Percentiles rank a stretch among this genome's conserved stretches.
These are phyloP conservation scores for Zygosaccharomyces bailii DNA, from an alignment of 805 yeast species.

Conservation along the genomic window DNA sequence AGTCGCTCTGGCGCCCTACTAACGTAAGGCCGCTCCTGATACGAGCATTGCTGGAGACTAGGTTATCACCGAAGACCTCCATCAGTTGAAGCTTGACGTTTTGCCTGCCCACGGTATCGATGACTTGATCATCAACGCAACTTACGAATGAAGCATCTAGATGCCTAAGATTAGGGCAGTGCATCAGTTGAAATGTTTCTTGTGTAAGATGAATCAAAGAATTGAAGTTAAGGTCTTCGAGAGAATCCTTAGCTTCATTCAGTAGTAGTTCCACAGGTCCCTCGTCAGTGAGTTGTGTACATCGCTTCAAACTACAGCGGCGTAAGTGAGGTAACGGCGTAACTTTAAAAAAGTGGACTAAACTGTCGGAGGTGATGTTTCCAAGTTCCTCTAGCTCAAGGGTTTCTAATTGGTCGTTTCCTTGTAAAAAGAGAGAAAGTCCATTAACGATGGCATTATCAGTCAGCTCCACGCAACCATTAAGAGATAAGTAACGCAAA, in stretches of 20 bases:
- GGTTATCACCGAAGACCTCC: constrained; percentile 79
- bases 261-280: constrained; percentile 56
- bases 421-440: constrained; percentile 52
- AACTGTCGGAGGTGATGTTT: constrained; percentile 65
- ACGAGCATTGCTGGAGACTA: constrained; percentile 55
- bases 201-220: constrained; percentile 60
- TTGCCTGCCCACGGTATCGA: constrained; percentile 53
- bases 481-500: constrained; percentile 55
- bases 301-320: constrained; percentile 59
- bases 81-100: constrained; percentile 62
- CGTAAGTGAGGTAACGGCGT: constrained; percentile 53
- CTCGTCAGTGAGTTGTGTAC: constrained; percentile 59
- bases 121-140: constrained; percentile 62
- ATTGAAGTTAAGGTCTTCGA: constrained; percentile 70
- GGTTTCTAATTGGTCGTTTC: constrained; percentile 41
- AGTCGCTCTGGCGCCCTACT: constrained; percentile 73
- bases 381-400: constrained; percentile 59
- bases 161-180: constrained; percentile 57
- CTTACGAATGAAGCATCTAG: constrained; percentile 80
- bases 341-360: constrained; percentile 52
- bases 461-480: constrained; percentile 71
- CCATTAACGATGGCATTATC: constrained; percentile 61
- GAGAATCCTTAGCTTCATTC: constrained; percentile 56
- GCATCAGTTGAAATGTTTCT: constrained; percentile 48
- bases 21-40: constrained; percentile 54